Conservation (phyloP, 805 yeast species). For the Clavispora vitiphila region DNA sequence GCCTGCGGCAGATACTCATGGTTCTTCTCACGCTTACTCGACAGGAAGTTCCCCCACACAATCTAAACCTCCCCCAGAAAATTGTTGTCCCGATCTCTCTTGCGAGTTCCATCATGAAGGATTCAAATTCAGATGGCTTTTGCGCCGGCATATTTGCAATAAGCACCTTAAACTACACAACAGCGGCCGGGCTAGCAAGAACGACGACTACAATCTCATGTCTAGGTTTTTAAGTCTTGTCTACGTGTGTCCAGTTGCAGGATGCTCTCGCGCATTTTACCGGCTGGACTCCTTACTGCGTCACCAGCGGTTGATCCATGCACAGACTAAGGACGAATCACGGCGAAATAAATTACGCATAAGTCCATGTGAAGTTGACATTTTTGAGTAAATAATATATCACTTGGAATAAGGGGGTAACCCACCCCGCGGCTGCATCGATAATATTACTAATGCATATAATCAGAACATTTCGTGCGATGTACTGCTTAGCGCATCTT, state of each 20-base stretch:
- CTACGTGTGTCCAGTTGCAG: conserved; percentile 11
- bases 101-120: conserved; percentile 13
- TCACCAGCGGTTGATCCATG: conserved; percentile 5
- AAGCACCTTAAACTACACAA: conserved; percentile 15
- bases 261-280: conserved; percentile 14
- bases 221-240: conserved; percentile 9
- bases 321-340: neutral
- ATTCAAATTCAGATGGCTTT: conserved; percentile 9
- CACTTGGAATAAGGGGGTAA: neutral
- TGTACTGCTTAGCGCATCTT: too few relatives aligned
- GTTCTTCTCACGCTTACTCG: neutral
- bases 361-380: neutral
- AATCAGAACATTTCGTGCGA: too few relatives aligned
- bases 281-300: conserved; percentile 16
- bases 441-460: too few relatives aligned
- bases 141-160: conserved; percentile 15
- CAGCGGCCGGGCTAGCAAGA: neutral
- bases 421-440: too few relatives aligned
- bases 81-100: conserved; percentile 12
- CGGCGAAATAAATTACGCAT: neutral
- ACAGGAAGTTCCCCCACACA: neutral
- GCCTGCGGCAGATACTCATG: neutral
- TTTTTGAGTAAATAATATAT: neutral
- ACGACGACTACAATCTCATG: neutral
- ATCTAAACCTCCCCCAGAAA: neutral